Evolutionary conservation across 345 rosid species (phyloP).

Genomic region (Melastoma malabathricum): DNA sequence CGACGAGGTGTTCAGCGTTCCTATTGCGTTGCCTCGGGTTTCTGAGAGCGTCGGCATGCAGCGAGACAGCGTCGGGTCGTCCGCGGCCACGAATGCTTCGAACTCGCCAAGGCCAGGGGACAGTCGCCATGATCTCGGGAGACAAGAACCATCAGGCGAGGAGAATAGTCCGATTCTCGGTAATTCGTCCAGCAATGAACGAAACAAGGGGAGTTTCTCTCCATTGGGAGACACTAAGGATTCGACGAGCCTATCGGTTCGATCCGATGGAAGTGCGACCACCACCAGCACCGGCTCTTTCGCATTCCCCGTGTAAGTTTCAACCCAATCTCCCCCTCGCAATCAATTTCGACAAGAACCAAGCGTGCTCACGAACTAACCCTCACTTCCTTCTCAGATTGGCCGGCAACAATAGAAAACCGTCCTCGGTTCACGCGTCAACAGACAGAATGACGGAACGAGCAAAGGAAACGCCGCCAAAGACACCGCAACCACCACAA

Average conservation of each 20-base stretch:
- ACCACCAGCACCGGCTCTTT: constrained; percentile 46
- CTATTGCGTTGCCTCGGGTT: constrained; percentile 14
- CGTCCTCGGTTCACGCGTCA: not conserved
- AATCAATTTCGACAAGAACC: not conserved
- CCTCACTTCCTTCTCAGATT: not conserved
- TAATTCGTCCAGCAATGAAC: too few species aligned
- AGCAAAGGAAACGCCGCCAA: not conserved
- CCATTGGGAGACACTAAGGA: constrained; percentile 8
- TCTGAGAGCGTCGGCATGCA: constrained; percentile 7
- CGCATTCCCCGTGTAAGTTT: constrained; percentile 59
- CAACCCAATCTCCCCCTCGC: not conserved
- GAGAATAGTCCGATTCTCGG: constrained; percentile 2
- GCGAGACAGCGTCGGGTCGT: constrained; percentile 7
- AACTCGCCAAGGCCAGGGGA: not conserved
- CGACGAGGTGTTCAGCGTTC: constrained; percentile 26
- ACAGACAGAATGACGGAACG: not conserved
- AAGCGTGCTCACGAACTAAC: not conserved
- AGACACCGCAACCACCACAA: constrained; percentile 8
- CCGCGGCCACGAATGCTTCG: not conserved
- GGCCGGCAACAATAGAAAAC: not conserved
- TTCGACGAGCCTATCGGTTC: constrained; percentile 19
- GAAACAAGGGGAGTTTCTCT: constrained; percentile 7
- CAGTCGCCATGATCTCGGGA: too few species aligned
- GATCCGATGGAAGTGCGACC: constrained; percentile 23
- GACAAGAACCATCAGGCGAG: not conserved